Evolutionary conservation across 495 filamentous ascomycete species (phyloP).

Genomic region (Penicillium argentinense): DNA sequence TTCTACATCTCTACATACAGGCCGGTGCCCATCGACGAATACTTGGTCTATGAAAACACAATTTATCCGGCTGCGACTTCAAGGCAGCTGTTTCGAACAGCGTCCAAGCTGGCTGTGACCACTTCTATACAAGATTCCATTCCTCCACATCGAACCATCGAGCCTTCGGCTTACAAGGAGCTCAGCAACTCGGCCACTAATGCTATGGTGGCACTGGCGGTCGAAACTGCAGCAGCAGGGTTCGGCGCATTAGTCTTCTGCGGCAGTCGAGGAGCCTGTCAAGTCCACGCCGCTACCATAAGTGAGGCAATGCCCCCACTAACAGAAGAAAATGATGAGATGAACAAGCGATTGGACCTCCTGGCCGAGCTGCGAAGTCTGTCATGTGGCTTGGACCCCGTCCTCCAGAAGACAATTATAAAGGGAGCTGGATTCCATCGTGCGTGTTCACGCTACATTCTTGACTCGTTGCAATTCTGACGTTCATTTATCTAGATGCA

Average conservation of each 20-base stretch:
- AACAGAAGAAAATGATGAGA: slow-evolving; percentile 43
- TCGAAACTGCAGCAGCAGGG: slow-evolving; percentile 63
- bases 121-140: slow-evolving; percentile 34
- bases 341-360: slow-evolving; percentile 63
- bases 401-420: slow-evolving; percentile 61
- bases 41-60: slow-evolving; percentile 71
- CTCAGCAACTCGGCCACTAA: slow-evolving; percentile 65
- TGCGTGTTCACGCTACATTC: slow-evolving; percentile 26
- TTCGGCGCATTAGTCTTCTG: slow-evolving; percentile 79
- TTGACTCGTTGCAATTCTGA: neutral
- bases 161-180: slow-evolving; percentile 56
- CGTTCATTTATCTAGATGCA: slow-evolving; percentile 53
- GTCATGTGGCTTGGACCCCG: slow-evolving; percentile 64
- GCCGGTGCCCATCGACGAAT: slow-evolving; percentile 73
- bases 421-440: slow-evolving; percentile 78
- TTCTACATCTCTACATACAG: slow-evolving; percentile 73
- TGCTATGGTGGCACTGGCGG: slow-evolving; percentile 65
- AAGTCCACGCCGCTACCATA: slow-evolving; percentile 62
- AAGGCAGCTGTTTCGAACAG: slow-evolving; percentile 60
- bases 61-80: slow-evolving; percentile 66
- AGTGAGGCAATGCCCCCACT: slow-evolving; percentile 58
- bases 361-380: slow-evolving; percentile 68
- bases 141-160: slow-evolving; percentile 49
- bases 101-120: slow-evolving; percentile 49
- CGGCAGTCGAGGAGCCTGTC: slow-evolving; percentile 64